These are phyloP conservation scores for Boletus edulis DNA, from an alignment of 768 basidiomycete genomes.

Conservation along the genomic window DNA sequence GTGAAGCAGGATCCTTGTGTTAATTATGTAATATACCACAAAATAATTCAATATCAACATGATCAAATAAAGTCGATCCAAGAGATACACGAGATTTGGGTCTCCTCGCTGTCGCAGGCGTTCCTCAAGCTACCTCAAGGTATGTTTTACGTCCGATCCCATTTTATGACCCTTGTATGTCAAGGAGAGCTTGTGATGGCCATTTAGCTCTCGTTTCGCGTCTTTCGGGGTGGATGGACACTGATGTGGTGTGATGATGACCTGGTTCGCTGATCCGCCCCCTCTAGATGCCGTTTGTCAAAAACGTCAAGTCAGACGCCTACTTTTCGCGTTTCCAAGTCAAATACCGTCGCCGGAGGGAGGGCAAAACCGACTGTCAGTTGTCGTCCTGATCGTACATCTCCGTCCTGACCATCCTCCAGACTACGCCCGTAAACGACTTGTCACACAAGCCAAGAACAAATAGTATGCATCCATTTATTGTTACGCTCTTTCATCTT, in stretches of 20 bases:
- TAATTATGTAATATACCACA: conserved; percentile 15
- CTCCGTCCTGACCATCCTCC: conserved; percentile 6
- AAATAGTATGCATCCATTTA: conserved; percentile 69
- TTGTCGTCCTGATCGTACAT: conserved; percentile 6
- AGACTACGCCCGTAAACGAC: conserved; percentile 98
- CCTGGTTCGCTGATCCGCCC: conserved; percentile 16
- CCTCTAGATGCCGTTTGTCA: conserved; percentile 90
- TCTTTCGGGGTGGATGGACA: conserved; percentile 31
- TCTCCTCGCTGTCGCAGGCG: conserved; percentile 29
- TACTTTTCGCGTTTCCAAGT: conserved; percentile 99
- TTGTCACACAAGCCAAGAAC: conserved; percentile 98
- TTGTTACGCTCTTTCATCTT: conserved; percentile 3
- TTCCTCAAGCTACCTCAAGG: conserved; percentile 39
- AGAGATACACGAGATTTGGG: conserved; percentile 5
- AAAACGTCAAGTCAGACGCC: conserved; percentile 92
- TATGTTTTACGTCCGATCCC: conserved; percentile 23
- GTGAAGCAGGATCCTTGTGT: not conserved
- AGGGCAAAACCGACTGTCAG: conserved; percentile 98
- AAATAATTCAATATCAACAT: conserved; percentile 26
- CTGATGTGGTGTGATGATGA: conserved; percentile 27
- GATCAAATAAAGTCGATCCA: conserved; percentile 23
- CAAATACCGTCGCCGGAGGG: conserved; percentile 95
- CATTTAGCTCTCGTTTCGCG: not conserved
- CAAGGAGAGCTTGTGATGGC: not conserved
- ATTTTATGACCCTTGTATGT: not conserved